Base-by-base conservation (phyloP, 306 rosid species). In the Fragaria vesca region DNA sequence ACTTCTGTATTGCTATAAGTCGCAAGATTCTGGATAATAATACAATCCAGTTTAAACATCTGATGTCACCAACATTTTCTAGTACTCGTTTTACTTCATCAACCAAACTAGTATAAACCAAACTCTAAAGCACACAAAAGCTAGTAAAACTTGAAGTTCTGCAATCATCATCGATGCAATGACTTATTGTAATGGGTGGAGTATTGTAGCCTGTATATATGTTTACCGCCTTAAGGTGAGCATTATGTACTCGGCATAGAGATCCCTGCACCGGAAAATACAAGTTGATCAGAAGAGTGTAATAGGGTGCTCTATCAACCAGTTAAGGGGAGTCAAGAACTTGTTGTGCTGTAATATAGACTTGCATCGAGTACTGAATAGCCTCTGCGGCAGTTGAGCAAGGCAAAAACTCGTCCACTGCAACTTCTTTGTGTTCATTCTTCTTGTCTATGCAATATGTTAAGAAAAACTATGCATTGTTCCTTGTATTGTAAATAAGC, bases 381-480 rank as follows among this genome's bases (percentile, higher is more conserved):
- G 96, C 96, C 61, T 90, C 94, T 50, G 68, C 24, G 57, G 99
- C 99, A 73, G 77, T 83, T 24, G 84, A 5, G 18, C 87, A 77
- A 62, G 96, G 97, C 79, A 95, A 83, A 76, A 95, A 93, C 0
- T 93, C 93, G 69, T 95, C 83, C 45, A 93, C 97, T 21, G 97
- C 97, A 60, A 93, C 99, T 85, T 90, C 99, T 87, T 95, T 95
- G 87, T 95, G 83, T 83, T 95, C 97, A 80, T 95, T 93, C 84
- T 93, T 95, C 89, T 95, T 95, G 84, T 95, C 97, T 95, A 71
- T 69, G 61, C 8, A 73, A 84, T 68, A 51, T 69, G 87, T 92
- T 85, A 87, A 86, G 77, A 8, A 66, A 51, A 24, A 57, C n/a
- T 24, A 16, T 58, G 68, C 68, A 58, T 12, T 36, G 26, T 13